A percentile compares a stretch with the other conserved stretches of the same genome.
These are phyloP conservation scores for Ettlia oleoabundans DNA, from an alignment of 139 green algal genomes.

Conservation along the genomic window DNA sequence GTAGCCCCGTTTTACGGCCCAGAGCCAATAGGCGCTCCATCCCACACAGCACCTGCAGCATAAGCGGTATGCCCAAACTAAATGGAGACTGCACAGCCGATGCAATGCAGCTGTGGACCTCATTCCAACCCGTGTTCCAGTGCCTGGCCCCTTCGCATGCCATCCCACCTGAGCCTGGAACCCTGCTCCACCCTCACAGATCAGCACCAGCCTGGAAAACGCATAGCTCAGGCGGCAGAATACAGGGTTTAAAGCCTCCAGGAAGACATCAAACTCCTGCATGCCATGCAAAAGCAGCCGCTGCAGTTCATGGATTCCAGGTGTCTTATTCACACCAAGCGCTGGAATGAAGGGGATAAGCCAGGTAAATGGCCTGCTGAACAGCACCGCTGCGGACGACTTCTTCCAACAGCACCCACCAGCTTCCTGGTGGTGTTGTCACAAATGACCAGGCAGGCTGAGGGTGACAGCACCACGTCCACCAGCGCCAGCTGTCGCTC, in stretches of 20 bases:
- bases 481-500: constrained; percentile 36
- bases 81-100: no score
- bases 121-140: no score
- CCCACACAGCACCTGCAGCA: constrained; percentile 35
- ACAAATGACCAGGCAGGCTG: constrained; percentile 35
- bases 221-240: constrained; percentile 29
- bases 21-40: constrained; percentile 17
- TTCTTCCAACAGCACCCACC: neutral
- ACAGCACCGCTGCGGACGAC: neutral
- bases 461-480: constrained; percentile 46
- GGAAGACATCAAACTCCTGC: constrained; percentile 35
- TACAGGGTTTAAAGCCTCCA: constrained; percentile 10
- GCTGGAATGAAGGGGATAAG: no score
- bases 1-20: neutral
- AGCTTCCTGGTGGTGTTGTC: constrained; percentile 16
- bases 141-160: no score
- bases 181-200: constrained; percentile 29
- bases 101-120: no score
- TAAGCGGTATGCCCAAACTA: neutral
- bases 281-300: neutral
- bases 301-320: no score
- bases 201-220: constrained; percentile 31
- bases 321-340: no score
- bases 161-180: constrained; percentile 35
- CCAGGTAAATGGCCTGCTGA: no score